Conservation (phyloP, 1,284 basidiomycete species). For the Puccinia horiana region DNA sequence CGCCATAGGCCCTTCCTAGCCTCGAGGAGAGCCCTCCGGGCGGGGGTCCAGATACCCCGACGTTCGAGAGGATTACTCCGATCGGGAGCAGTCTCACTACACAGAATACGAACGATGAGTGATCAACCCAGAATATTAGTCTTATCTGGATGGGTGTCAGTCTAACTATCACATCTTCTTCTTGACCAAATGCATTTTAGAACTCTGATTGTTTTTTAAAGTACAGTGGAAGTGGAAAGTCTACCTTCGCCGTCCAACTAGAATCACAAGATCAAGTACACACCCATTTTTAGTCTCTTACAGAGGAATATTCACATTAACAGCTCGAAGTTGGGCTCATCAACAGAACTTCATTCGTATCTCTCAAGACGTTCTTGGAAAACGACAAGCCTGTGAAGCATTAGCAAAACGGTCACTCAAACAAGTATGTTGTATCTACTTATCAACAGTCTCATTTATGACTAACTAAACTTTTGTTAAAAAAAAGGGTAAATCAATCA, state of each 20-base stretch:
- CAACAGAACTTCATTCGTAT: slow-evolving; percentile 20
- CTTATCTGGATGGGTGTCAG: not conserved
- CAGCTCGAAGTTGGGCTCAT: not conserved
- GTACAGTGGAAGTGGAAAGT: slow-evolving; percentile 22
- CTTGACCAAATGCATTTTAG: too few species aligned
- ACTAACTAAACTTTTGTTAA: not conserved
- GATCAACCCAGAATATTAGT: not conserved
- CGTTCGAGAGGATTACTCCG: too few species aligned
- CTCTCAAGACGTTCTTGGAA: slow-evolving; percentile 26
- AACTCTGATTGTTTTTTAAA: not conserved
- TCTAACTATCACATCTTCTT: too few species aligned
- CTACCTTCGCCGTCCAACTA: slow-evolving; percentile 2
- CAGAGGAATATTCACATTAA: not conserved
- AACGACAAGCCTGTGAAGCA: slow-evolving; percentile 13
- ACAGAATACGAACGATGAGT: too few species aligned
- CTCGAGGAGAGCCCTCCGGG: too few species aligned
- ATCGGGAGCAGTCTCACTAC: too few species aligned
- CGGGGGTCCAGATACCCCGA: too few species aligned
- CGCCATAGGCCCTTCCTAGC: too few species aligned
- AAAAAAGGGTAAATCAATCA: slow-evolving; percentile 28
- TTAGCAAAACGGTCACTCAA: not conserved
- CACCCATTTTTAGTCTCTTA: not conserved
- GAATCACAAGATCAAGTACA: not conserved
- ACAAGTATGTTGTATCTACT: not conserved
- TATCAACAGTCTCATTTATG: not conserved